Evolutionary conservation across 2,329 filamentous ascomycete species (phyloP), one percentile per base, ranked within the genome.

Genomic region (Xylariaceae sp.): DNA sequence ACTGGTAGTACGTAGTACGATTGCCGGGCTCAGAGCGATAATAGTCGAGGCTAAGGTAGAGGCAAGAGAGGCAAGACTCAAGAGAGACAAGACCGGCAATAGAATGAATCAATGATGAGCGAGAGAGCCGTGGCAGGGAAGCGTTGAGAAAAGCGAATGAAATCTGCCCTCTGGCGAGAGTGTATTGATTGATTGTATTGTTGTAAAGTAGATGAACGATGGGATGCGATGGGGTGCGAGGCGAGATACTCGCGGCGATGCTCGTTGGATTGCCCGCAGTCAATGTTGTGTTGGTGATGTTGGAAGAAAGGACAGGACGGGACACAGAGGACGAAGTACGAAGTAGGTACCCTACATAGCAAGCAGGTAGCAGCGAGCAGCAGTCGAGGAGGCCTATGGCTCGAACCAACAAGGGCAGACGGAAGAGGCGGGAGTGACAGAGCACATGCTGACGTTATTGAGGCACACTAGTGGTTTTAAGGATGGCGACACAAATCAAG

Each of bases 141-240:
- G 37, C 42, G 48, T 42, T 34, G 30, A 44, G 48, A 48, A 55
- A 59, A 61, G 59, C 59, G 59, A 61, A 61, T 54, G 59, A 39
- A 58, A 61, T 45, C 34, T 61, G 59, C 59, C 53, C 53, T 53
- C 55, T 56, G 56, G 56, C 52, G 58, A 51, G 51, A 45, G 35
- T 44, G 49, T 30, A 30, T 30, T 30, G 23, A 30, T 4, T 30
- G 23, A 30, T 30, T 30, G 23, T 30, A 30, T 5, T 30, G 23
- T 30, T 30, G 6, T 34, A 18, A 35, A 57, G 37, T 48, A 42
- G 45, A 35, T 2, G 53, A 18, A 8, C 13, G 18, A 5, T 53
- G 49, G 18, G 49, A 44, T 39, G 51, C 34, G 37, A 42, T 54
- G 37, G 9, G 37, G 8, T 30, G 23, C 23, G 23, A 30, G 23